Evolutionary conservation across 352 stramenopile genomes (phyloP).

Genomic region (Thalassiosira mediterranea): DNA sequence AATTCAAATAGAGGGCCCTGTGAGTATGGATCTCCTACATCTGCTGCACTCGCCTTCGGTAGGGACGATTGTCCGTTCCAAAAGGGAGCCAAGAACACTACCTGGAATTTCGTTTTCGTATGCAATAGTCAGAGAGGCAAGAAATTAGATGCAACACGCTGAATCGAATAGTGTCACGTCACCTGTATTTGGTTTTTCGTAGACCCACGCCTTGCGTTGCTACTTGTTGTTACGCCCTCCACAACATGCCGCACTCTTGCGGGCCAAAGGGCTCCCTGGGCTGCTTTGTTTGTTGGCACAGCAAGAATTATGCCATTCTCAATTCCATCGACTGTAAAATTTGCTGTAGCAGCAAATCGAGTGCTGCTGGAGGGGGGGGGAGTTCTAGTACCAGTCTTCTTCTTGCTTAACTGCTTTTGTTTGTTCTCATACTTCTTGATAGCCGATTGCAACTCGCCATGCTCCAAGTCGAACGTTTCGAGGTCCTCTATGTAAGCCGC

Average conservation of each 20-base stretch:
- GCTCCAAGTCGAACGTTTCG: slow-evolving; percentile 82
- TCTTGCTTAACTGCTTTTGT: slow-evolving; percentile 39
- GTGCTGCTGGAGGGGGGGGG: slow-evolving; percentile 31
- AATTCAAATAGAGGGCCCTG: slow-evolving; percentile 64
- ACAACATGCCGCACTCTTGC: slow-evolving; percentile 79
- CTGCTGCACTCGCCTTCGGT: slow-evolving; percentile 17
- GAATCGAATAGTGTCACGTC: too few relatives aligned
- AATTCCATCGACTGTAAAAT: slow-evolving; percentile 80
- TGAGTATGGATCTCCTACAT: slow-evolving; percentile 43
- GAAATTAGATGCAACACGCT: too few relatives aligned
- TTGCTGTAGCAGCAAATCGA: slow-evolving; percentile 49
- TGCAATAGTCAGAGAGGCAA: too few relatives aligned
- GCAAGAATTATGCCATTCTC: slow-evolving; percentile 83
- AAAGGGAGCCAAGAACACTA: slow-evolving; percentile 81
- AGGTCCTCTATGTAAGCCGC: slow-evolving; percentile 75
- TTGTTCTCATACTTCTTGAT: slow-evolving; percentile 75
- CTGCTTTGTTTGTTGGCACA: slow-evolving; percentile 51
- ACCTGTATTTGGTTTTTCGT: slow-evolving; percentile 75
- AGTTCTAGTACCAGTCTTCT: slow-evolving; percentile 6
- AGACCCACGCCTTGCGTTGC: slow-evolving; percentile 40
- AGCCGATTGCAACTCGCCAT: slow-evolving; percentile 70
- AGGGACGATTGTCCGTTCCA: slow-evolving; percentile 54
- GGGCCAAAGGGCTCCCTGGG: slow-evolving; percentile 76
- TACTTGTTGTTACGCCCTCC: slow-evolving; percentile 50
- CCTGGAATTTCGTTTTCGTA: slow-evolving; percentile 69